Evolutionary conservation across 371 early-diverging fungal genomes (phyloP).

Genomic region (Actinomortierella ambigua): DNA sequence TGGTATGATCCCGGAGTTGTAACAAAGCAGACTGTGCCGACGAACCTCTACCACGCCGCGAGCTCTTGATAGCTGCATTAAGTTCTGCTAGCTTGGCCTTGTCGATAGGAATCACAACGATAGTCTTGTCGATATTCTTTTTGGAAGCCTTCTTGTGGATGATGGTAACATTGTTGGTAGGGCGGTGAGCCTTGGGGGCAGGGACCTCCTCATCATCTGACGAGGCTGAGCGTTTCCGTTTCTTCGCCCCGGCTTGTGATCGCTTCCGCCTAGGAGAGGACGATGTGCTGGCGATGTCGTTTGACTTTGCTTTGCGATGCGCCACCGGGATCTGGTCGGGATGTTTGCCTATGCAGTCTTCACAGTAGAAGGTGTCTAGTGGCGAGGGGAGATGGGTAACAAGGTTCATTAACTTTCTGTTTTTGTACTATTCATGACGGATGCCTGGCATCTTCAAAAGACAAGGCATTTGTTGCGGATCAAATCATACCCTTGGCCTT

Average conservation of each 20-base stretch:
- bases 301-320: slow-evolving; percentile 13
- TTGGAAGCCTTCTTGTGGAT: slow-evolving; percentile 4
- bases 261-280: not conserved
- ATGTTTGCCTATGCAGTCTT: slow-evolving; percentile 23
- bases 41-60: not conserved
- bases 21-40: no score
- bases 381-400: not conserved
- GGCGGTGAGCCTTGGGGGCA: not conserved
- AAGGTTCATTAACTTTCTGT: no score
- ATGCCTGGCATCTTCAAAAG: no score
- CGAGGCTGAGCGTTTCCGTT: not conserved
- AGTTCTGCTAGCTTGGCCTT: not conserved
- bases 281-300: slow-evolving; percentile 2
- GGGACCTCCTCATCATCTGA: not conserved
- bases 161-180: slow-evolving; percentile 7
- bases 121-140: slow-evolving; percentile 10
- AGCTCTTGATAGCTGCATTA: not conserved
- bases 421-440: no score
- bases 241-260: not conserved
- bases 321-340: slow-evolving; percentile 29
- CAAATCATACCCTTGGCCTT: slow-evolving; percentile 23
- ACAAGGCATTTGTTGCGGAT: no score
- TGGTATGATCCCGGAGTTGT: not conserved
- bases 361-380: slow-evolving; percentile 38
- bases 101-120: slow-evolving; percentile 1